Conservation (phyloP, 2,329 filamentous ascomycete genomes). For the Fusarium sp. region DNA sequence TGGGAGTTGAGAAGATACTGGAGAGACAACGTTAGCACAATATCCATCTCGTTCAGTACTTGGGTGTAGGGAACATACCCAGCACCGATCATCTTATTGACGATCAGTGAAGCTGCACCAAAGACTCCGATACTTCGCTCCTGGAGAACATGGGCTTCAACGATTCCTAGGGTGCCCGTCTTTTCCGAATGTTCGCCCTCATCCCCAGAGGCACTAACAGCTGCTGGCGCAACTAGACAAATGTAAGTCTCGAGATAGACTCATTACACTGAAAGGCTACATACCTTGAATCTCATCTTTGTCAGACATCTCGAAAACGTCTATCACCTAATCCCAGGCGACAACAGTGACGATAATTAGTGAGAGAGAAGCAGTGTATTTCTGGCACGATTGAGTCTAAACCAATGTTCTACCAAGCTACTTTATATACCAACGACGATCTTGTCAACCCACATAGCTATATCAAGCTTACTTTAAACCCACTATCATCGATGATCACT, state of each 20-base stretch:
- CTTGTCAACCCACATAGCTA: background rate
- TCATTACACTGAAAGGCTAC: background rate
- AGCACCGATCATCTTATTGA: conserved; percentile 47
- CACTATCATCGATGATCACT: background rate
- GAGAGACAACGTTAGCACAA: background rate
- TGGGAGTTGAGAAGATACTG: conserved; percentile 47
- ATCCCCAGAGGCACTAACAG: conserved; percentile 5
- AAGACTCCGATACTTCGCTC: conserved; percentile 44
- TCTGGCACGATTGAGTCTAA: background rate
- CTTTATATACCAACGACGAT: conserved; percentile 1
- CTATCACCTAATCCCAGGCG: background rate
- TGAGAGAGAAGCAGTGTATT: background rate
- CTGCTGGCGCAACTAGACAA: conserved; percentile 5
- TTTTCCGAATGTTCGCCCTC: conserved; percentile 10
- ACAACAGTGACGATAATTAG: background rate
- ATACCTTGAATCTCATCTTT: background rate
- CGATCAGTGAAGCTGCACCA: conserved; percentile 41
- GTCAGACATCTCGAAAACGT: background rate
- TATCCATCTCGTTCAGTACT: background rate
- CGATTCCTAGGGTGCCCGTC: conserved; percentile 1
- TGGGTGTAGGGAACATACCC: conserved; percentile 21
- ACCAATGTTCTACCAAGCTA: background rate
- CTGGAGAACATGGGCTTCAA: conserved; percentile 25
- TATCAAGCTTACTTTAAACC: background rate
- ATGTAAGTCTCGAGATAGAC: background rate